Percentiles rank a stretch among this genome's conserved stretches.
These are phyloP conservation scores for Phytophthora litchii DNA, from an alignment of 352 stramenopile genomes.

Conservation along the genomic window DNA sequence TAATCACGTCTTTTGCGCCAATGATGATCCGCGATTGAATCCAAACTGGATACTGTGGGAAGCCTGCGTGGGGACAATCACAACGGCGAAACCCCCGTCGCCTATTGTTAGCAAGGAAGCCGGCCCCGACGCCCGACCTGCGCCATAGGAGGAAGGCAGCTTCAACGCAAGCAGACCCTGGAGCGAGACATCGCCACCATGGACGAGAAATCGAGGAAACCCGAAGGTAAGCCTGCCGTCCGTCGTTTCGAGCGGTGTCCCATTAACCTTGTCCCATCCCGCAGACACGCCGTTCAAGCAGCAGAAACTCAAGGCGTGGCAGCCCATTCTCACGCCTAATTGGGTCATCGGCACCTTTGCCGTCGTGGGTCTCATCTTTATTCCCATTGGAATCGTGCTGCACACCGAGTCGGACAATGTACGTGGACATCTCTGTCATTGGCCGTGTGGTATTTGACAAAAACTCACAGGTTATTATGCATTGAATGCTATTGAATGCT, in stretches of 20 bases:
- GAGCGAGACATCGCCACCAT: constrained; percentile 45
- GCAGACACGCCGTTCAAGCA: constrained; percentile 90
- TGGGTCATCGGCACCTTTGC: constrained; percentile 96
- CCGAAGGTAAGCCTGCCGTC: constrained; percentile 54
- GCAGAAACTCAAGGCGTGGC: constrained; percentile 94
- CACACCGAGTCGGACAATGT: constrained; percentile 89
- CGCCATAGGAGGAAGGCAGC: constrained; percentile 29
- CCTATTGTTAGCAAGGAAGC: constrained; percentile 23
- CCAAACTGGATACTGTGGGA: constrained; percentile 28
- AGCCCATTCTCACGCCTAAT: constrained; percentile 96
- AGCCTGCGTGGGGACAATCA: constrained; percentile 20
- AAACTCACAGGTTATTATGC: constrained; percentile 4
- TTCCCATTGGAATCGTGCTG: constrained; percentile 93
- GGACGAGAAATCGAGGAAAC: constrained; percentile 89
- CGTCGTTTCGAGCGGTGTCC: not conserved
- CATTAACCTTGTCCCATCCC: constrained; percentile 3
- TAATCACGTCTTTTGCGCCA: constrained; percentile 18
- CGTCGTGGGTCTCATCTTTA: constrained; percentile 94
- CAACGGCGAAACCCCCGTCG: constrained; percentile 31
- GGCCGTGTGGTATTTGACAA: not conserved
- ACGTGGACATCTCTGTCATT: constrained; percentile 15
- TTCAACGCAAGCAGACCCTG: constrained; percentile 32
- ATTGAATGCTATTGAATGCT: constrained; percentile 5
- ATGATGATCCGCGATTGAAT: not conserved
- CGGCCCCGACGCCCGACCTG: constrained; percentile 6